Evolutionary conservation across 2,329 filamentous ascomycete genomes (phyloP).

Genomic region (Trichoderma sp.): DNA sequence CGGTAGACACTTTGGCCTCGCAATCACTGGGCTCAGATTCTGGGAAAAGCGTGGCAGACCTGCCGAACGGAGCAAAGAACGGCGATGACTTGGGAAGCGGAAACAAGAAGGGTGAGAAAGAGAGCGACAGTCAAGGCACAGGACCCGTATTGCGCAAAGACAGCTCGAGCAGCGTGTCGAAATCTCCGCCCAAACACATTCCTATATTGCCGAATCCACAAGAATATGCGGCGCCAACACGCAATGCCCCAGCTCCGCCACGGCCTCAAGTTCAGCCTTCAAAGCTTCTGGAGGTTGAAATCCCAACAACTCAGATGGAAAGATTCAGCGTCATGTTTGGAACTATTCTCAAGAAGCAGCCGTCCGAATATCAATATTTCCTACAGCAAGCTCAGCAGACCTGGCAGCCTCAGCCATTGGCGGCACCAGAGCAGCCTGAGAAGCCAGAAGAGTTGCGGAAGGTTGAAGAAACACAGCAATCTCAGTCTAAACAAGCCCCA

Average conservation of each 20-base stretch:
- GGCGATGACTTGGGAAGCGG: not conserved
- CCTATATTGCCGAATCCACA: conserved; percentile 3
- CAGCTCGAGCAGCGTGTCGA: conserved; percentile 1
- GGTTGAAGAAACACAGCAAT: conserved; percentile 11
- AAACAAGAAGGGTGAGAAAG: not conserved
- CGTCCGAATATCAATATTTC: not conserved
- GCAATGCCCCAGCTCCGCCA: not conserved
- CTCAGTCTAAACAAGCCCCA: not conserved
- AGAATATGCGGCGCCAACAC: not conserved
- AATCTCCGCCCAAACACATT: not conserved
- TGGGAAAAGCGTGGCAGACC: conserved; percentile 4
- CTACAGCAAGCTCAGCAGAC: not conserved
- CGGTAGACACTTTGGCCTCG: not conserved
- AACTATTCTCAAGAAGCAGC: conserved; percentile 62
- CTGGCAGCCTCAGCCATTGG: not conserved
- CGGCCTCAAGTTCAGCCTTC: not conserved
- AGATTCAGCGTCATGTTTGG: conserved; percentile 95
- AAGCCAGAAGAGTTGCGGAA: not conserved
- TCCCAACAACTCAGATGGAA: conserved; percentile 80
- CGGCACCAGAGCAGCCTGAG: not conserved
- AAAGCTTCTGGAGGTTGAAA: conserved; percentile 71
- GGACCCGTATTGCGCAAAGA: not conserved
- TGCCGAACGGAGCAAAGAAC: not conserved
- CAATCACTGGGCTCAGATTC: not conserved
- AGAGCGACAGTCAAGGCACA: not conserved